These are phyloP conservation scores for Exsudoporus frostii DNA, from an alignment of 768 basidiomycete species.

Conservation along the genomic window DNA sequence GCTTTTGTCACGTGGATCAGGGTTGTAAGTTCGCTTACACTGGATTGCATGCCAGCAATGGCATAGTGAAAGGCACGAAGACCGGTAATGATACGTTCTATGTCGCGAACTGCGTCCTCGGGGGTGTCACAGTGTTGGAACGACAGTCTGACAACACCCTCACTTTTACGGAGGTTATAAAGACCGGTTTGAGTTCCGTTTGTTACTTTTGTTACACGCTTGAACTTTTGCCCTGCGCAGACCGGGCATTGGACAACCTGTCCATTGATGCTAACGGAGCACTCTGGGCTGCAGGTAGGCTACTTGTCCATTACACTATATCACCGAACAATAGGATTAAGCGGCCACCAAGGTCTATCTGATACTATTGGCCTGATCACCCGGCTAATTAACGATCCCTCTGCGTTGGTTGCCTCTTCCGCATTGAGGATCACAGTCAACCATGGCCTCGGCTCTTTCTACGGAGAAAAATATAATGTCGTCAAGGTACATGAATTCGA, in stretches of 20 bases:
- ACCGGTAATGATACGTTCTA: conserved; percentile 59
- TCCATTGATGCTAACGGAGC: conserved; percentile 56
- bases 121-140: conserved; percentile 53
- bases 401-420: conserved; percentile 42
- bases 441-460: conserved; percentile 47
- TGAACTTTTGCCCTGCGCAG: conserved; percentile 29
- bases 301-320: neutral
- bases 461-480: conserved; percentile 56
- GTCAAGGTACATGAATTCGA: conserved; percentile 44
- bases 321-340: neutral
- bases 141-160: conserved; percentile 57
- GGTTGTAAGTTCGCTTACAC: conserved; percentile 61
- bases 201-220: neutral
- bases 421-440: conserved; percentile 55
- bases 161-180: conserved; percentile 49
- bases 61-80: conserved; percentile 47
- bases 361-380: conserved; percentile 33
- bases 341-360: conserved; percentile 38
- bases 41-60: conserved; percentile 55
- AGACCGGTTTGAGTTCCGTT: conserved; percentile 41
- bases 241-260: conserved; percentile 58
- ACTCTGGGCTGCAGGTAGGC: conserved; percentile 60
- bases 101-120: conserved; percentile 45
- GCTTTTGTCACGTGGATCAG: conserved; percentile 57
- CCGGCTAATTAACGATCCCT: conserved; percentile 44